Base-by-base conservation (phyloP, 805 yeast species). In the Metschnikowia reukaufii region DNA sequence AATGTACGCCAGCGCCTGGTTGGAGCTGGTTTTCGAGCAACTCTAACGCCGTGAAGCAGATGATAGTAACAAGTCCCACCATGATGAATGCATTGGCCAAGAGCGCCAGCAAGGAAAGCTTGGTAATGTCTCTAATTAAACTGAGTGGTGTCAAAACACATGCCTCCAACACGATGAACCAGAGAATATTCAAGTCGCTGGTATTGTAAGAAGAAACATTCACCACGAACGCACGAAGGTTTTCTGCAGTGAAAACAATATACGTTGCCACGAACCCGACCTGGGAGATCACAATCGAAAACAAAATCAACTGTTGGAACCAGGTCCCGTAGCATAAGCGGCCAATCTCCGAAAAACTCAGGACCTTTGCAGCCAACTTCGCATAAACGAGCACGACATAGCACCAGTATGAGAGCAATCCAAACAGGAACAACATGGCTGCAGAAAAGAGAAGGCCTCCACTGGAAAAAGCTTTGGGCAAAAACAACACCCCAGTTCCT, bases 301-400 rank as follows among this genome's bases (percentile, higher is more conserved):
- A 58, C 36, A 86, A 64, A 46, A 87, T 87, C 41, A 84, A 61
- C 38, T 74, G 67, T 61, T 82, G 88, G 72, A 87, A 71, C 77
- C 83, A 78, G 2, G 63, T 63, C 1, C 94, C 94, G 62, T 81
- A 86, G 20, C 85, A 65, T 37, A 67, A 74, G 20, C 64, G 56
- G 2, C 94, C 95, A 42, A 86, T 83, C 48, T 86, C 94, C 55
- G 88, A 88, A 66, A 87, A 87, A n/a, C 91, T 82, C 0, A 87
- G 73, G 0, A 86, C 89, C 6, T 74, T 74, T 0, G 86, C 77
- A 4, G 77, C 73, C 16, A 67, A 70, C 54, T 86, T 86, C 15
- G 89, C 65, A 45, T 69, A 68, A 6, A 84, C 79, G 42, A 87
- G 67, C 19, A 84, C 79, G 55, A 79, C 75, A 62, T 87, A 87